phyloP scores from a whole-genome alignment of 2,329 filamentous ascomycete genomes.

The Thielaviopsis cerberus region DNA sequence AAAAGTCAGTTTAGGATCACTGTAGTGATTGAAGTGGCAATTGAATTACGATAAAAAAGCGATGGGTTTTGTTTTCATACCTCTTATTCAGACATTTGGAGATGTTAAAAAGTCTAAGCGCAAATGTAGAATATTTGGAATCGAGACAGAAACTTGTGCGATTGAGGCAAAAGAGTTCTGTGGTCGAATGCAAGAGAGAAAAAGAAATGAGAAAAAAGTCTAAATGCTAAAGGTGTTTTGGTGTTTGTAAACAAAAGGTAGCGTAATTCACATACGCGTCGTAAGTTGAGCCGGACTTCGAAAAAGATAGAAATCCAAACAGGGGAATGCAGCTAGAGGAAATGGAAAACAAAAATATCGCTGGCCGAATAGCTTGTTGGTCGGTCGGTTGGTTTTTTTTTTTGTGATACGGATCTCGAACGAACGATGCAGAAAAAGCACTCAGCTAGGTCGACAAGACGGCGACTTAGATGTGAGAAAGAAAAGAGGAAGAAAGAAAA shows the following conservation, averaged over 20 bases:
- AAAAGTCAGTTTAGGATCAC: neutral
- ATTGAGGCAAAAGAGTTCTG: neutral
- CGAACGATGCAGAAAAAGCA: conserved; percentile 7
- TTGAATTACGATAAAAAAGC: neutral
- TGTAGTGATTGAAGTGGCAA: neutral
- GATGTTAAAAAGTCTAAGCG: neutral
- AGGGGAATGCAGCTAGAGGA: neutral
- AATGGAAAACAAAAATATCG: neutral
- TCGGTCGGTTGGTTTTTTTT: neutral
- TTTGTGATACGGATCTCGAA: conserved; percentile 4
- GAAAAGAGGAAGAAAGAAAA: conserved; percentile 2
- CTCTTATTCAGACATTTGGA: conserved; percentile 11
- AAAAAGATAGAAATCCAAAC: neutral
- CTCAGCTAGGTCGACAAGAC: neutral
- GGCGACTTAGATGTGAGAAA: conserved; percentile 5
- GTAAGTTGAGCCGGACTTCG: neutral
- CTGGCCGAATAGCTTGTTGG: neutral
- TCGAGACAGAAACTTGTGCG: neutral
- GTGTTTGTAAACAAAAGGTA: neutral
- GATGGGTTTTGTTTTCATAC: neutral
- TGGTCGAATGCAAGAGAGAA: neutral
- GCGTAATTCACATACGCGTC: neutral
- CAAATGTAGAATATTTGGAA: neutral
- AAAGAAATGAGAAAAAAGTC: conserved; percentile 1
- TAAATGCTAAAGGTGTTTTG: neutral